Conservation (phyloP, 2,329 filamentous ascomycete species). For the Aspergillus arachidicola region DNA sequence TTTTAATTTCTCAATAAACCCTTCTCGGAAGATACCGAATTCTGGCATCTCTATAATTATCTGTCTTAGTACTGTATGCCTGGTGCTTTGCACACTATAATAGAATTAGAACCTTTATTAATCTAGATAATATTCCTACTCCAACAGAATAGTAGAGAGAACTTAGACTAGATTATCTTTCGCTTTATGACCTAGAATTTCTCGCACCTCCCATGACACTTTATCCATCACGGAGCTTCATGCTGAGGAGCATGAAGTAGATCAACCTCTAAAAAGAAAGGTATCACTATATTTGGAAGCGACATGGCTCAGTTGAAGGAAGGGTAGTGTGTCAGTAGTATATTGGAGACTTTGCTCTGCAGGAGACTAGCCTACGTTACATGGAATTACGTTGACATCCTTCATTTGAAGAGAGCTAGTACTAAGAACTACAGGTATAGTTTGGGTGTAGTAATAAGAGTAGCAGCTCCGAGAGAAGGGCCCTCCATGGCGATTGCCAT, state of each 20-base stretch:
- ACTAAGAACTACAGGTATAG: neutral
- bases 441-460: neutral
- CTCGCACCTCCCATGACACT: neutral
- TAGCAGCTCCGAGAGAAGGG: neutral
- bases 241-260: neutral
- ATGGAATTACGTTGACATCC: neutral
- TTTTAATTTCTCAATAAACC: no score
- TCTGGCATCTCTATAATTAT: no score
- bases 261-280: neutral
- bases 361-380: neutral
- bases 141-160: neutral
- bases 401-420: neutral
- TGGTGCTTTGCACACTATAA: no score
- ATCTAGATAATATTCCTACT: neutral
- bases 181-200: neutral
- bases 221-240: neutral
- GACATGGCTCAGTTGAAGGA: neutral
- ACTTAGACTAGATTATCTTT: neutral
- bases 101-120: neutral
- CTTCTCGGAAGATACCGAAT: no score
- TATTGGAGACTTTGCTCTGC: neutral
- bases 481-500: neutral
- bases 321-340: neutral
- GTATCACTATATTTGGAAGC: neutral
- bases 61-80: no score